These are phyloP conservation scores for Immersiella caudata DNA, from an alignment of 495 filamentous ascomycete genomes.

Conservation along the genomic window DNA sequence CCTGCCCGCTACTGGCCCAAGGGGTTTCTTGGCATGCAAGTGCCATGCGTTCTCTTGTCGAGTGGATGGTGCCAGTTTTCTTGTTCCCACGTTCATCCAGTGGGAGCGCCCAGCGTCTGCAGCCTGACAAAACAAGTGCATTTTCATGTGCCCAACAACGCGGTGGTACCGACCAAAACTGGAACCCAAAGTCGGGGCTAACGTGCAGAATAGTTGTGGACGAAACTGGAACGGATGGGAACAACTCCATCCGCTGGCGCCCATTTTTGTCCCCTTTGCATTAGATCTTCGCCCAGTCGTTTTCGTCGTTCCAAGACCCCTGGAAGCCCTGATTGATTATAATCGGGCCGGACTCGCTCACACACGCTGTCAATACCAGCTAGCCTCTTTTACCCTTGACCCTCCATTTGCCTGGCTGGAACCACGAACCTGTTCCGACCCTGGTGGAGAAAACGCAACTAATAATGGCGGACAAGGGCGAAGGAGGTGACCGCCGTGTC, in stretches of 20 bases:
- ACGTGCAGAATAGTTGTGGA: not conserved
- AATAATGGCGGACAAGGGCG: slow-evolving; percentile 8
- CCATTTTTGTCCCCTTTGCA: not conserved
- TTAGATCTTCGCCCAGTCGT: not conserved
- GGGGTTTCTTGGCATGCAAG: not conserved
- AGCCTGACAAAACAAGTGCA: not conserved
- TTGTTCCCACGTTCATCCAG: not conserved
- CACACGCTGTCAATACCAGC: too few species aligned
- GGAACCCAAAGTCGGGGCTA: slow-evolving; percentile 4
- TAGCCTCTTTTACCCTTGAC: too few species aligned
- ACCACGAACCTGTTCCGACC: not conserved
- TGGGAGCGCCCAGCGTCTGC: slow-evolving; percentile 1
- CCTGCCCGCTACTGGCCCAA: not conserved
- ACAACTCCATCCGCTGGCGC: not conserved
- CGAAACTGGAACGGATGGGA: not conserved
- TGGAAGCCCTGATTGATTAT: too few species aligned
- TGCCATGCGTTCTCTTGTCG: not conserved
- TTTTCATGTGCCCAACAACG: slow-evolving; percentile 12
- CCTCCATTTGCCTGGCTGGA: too few species aligned
- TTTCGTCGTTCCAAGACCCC: not conserved
- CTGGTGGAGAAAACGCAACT: not conserved
- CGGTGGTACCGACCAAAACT: not conserved
- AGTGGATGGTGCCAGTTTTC: not conserved
- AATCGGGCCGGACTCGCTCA: too few species aligned
- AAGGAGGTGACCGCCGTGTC: not conserved